These are phyloP conservation scores for Aegilops tauschii DNA, from an alignment of 176 grass and related monocot genomes.

Conservation along the genomic window DNA sequence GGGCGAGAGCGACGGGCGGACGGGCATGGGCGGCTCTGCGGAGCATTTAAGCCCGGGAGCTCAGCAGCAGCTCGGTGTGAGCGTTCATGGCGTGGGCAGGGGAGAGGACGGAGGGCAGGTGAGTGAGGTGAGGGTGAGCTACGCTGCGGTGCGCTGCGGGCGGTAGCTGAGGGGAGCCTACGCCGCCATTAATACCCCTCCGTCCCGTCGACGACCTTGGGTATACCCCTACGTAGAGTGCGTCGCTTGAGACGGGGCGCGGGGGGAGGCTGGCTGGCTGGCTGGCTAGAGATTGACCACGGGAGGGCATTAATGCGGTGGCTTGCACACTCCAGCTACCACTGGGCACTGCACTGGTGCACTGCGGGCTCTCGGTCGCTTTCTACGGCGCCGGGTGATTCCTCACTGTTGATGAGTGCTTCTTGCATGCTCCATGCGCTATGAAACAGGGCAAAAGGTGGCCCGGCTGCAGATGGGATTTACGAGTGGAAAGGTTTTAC, in stretches of 20 bases:
- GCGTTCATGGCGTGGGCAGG: background rate
- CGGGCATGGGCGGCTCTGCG: background rate
- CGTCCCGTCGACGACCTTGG: background rate
- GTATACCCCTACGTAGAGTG: background rate
- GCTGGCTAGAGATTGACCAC: background rate
- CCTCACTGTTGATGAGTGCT: background rate
- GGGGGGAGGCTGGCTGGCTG: too few relatives aligned
- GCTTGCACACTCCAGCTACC: background rate
- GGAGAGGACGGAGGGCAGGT: conserved; percentile 12
- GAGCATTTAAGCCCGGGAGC: conserved; percentile 28
- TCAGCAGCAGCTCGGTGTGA: background rate
- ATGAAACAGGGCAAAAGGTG: background rate
- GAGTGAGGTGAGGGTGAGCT: background rate
- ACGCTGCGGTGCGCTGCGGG: background rate
- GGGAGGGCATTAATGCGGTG: background rate
- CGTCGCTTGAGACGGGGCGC: background rate
- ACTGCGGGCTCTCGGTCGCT: background rate
- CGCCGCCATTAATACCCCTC: conserved; percentile 54
- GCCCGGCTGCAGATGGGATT: background rate
- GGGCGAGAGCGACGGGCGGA: conserved; percentile 15
- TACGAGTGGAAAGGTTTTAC: background rate
- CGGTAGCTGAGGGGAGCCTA: conserved; percentile 25
- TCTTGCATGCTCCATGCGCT: background rate
- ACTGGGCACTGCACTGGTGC: background rate
- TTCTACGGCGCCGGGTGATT: background rate